A percentile compares a stretch with the other conserved stretches of the same genome.
phyloP scores from a whole-genome alignment of 345 rosid genomes.

The Camelina sativa region DNA sequence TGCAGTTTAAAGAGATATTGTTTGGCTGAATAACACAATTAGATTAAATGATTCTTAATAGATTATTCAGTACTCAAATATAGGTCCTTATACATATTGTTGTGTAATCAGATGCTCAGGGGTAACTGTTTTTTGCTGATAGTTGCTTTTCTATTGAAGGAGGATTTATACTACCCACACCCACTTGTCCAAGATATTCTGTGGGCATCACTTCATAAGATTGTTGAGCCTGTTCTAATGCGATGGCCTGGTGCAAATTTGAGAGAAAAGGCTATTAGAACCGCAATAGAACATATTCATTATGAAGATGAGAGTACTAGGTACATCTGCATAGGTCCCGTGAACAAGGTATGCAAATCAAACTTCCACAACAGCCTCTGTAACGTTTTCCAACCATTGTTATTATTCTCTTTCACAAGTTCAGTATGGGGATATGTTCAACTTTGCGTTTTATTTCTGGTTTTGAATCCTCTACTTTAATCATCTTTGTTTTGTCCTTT shows the following conservation, averaged over 20 bases:
- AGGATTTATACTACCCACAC: conserved; percentile 95
- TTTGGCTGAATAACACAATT: conserved; percentile 8
- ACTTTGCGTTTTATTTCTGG: conserved; percentile 10
- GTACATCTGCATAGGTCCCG: conserved; percentile 97
- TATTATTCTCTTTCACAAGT: conserved; percentile 12
- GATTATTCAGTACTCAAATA: conserved; percentile 8
- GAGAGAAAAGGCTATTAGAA: conserved; percentile 80
- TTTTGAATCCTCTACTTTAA: conserved; percentile 11
- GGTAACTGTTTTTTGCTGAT: conserved; percentile 37
- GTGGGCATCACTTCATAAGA: conserved; percentile 75
- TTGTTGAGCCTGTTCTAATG: conserved; percentile 76
- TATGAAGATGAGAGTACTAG: conserved; percentile 95
- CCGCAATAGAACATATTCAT: conserved; percentile 76
- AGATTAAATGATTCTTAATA: conserved; percentile 4
- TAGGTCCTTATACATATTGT: neutral
- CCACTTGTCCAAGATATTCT: conserved; percentile 86
- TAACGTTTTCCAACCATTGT: neutral
- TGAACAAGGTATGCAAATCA: conserved; percentile 74
- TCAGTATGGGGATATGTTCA: conserved; percentile 9
- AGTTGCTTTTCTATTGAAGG: conserved; percentile 55
- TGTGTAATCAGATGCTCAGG: conserved; percentile 19
- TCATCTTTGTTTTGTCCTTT: conserved; percentile 11
- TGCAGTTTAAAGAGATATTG: conserved; percentile 16
- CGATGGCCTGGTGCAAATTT: conserved; percentile 90
- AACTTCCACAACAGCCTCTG: neutral